Percentiles rank a stretch among this genome's conserved stretches.
These are phyloP conservation scores for Chalara sp. DNA, from an alignment of 2,329 filamentous ascomycete species.

Conservation along the genomic window DNA sequence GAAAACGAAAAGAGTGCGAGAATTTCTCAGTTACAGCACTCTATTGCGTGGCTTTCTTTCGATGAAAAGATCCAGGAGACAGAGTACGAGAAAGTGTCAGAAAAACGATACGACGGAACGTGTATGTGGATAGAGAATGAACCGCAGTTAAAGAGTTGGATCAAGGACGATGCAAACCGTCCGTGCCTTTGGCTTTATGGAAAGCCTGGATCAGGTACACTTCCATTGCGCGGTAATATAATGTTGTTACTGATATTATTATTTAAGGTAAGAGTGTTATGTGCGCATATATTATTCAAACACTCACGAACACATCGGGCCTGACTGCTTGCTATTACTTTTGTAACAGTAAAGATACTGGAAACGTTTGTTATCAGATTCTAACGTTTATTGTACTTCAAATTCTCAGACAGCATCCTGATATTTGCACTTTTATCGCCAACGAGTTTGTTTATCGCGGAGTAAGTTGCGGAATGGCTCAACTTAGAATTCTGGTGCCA, in stretches of 20 bases:
- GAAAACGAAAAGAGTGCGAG: conserved; percentile 3
- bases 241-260: too few relatives aligned
- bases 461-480: too few relatives aligned
- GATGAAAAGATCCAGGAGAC: conserved; percentile 7
- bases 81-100: neutral
- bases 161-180: conserved; percentile 1
- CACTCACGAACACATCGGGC: too few relatives aligned
- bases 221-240: too few relatives aligned
- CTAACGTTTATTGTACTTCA: too few relatives aligned
- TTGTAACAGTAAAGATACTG: too few relatives aligned
- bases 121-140: conserved; percentile 9
- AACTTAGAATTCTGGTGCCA: too few relatives aligned
- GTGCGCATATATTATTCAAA: conserved; percentile 8
- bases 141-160: conserved; percentile 3
- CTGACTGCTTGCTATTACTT: too few relatives aligned
- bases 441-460: too few relatives aligned
- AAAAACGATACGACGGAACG: conserved; percentile 5
- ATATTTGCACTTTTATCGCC: too few relatives aligned
- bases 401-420: too few relatives aligned
- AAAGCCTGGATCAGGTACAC: conserved; percentile 12
- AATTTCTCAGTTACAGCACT: conserved; percentile 1
- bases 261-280: conserved; percentile 6
- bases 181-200: conserved; percentile 12
- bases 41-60: conserved; percentile 8
- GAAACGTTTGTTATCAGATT: too few relatives aligned